Percentiles rank a stretch among this genome's conserved stretches.
Conservation (phyloP, 2,329 filamentous ascomycete genomes). For the Cadophora sp. region DNA sequence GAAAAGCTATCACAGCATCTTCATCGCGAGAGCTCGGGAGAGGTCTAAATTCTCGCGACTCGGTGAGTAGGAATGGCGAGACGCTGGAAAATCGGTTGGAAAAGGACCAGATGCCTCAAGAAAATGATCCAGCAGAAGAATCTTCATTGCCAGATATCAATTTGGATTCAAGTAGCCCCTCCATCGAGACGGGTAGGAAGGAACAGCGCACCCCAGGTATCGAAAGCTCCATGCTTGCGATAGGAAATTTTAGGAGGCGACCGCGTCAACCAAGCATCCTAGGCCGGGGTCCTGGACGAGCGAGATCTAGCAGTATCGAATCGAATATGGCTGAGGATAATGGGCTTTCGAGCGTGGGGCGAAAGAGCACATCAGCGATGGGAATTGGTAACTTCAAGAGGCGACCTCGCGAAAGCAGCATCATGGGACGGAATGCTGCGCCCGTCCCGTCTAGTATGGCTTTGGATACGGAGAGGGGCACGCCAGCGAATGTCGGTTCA, state of each 20-base stretch:
- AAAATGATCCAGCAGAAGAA: constrained; percentile 13
- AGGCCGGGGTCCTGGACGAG: constrained; percentile 33
- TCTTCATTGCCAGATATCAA: constrained; percentile 30
- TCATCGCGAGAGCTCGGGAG: background rate
- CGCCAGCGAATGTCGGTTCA: constrained; percentile 43
- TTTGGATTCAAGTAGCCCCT: constrained; percentile 40
- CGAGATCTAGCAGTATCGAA: constrained; percentile 43
- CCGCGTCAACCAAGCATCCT: constrained; percentile 54
- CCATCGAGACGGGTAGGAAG: constrained; percentile 40
- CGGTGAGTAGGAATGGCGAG: constrained; percentile 2
- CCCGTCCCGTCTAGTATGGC: constrained; percentile 35
- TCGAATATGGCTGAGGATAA: constrained; percentile 41
- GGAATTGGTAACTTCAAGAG: constrained; percentile 44
- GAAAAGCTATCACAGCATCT: constrained; percentile 23
- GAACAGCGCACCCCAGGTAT: constrained; percentile 35
- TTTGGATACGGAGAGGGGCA: constrained; percentile 37
- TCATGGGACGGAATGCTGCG: constrained; percentile 40
- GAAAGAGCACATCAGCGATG: constrained; percentile 37
- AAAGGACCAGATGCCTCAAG: background rate
- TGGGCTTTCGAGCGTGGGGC: constrained; percentile 39
- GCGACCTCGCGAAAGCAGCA: constrained; percentile 45
- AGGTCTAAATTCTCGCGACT: constrained; percentile 8
- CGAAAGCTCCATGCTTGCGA: constrained; percentile 51
- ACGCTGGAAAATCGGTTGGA: constrained; percentile 7
- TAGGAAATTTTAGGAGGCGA: constrained; percentile 62